Evolutionary conservation across 768 basidiomycete species (phyloP), one percentile per base, ranked within the genome.

Genomic region (Sarcomyxa edulis): DNA sequence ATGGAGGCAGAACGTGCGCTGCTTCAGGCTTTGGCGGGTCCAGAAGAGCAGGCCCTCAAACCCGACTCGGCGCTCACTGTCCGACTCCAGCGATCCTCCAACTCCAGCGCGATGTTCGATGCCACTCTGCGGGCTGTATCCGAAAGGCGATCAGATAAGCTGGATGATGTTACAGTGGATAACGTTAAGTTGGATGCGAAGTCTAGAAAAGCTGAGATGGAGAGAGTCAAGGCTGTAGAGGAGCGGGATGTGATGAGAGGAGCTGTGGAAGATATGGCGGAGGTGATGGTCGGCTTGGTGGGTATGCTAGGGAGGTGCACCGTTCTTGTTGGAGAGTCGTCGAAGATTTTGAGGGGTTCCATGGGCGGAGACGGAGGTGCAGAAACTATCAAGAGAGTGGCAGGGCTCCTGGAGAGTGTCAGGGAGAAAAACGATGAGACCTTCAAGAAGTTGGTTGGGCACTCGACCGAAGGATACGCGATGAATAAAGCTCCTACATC

Each of bases 251-350:
- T 73, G 5, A 67, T 86, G 59, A 71, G 64, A 33, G 74, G 74
- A 28, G 76, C 81, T 4, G 69, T 85, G 12, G 65, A 63, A 23
- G 70, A 74, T 40, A 83, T 92, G 64, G 74, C 82, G 2, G 71
- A 74, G 49, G 65, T 81, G 24, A 63, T 87, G 43, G 76, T 89
- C 19, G 69, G 68, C 45, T 69, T 92, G n/a, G 62, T 90, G 20
- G 86, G 88, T 10, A 80, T 91, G 72, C 67, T 93, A 15, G 85
- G 85, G 25, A 68, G 86, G 46, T 86, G 83, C 52, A 88, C 82
- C 4, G 74, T 82, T 32, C 72, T 81, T 56, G 66, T 90, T 20
- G 76, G 72, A 9, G 83, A 89, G 42, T 62, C 69, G 40, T 57
- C 75, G 54, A 56, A 60, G 43, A 43, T 60, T 42, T 28, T 78